A percentile compares a stretch with the other conserved stretches of the same genome.
phyloP scores from a whole-genome alignment of 768 basidiomycete species.

The Trametes gibbosa region DNA sequence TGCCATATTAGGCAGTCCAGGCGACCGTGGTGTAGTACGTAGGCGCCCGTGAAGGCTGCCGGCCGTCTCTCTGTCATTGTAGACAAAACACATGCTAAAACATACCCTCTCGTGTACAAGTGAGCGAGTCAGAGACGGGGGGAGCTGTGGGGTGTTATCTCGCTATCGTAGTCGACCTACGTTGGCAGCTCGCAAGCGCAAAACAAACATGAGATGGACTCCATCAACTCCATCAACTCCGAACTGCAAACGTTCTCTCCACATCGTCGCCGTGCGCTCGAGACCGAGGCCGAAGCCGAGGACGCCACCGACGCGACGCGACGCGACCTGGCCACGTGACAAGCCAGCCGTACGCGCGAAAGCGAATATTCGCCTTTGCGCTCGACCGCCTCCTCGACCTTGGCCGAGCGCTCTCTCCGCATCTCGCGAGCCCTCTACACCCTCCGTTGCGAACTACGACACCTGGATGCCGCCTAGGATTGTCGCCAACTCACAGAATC shows the following conservation, averaged over 20 bases:
- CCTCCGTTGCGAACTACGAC: neutral
- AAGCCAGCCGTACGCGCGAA: neutral
- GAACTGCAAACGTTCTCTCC: too few species aligned
- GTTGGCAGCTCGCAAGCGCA: too few species aligned
- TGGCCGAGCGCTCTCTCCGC: neutral
- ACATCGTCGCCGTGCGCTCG: too few species aligned
- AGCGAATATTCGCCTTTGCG: neutral
- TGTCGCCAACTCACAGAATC: neutral
- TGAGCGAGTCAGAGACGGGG: too few species aligned
- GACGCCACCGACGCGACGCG: slow-evolving; percentile 14
- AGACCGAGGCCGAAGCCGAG: too few species aligned
- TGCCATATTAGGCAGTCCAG: slow-evolving; percentile 5
- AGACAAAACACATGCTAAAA: neutral
- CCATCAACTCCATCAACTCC: too few species aligned
- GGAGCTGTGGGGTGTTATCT: too few species aligned
- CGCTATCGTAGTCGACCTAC: too few species aligned
- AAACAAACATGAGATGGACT: too few species aligned
- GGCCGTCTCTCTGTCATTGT: neutral
- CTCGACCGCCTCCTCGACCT: neutral
- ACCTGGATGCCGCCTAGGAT: neutral
- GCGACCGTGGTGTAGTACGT: neutral
- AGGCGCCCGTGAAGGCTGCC: slow-evolving; percentile 1
- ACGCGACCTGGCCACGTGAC: slow-evolving; percentile 11
- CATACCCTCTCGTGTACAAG: too few species aligned
- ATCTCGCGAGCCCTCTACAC: neutral